Conservation (phyloP, 2,329 filamentous ascomycete genomes). For the Amesomyces nigricolor region DNA sequence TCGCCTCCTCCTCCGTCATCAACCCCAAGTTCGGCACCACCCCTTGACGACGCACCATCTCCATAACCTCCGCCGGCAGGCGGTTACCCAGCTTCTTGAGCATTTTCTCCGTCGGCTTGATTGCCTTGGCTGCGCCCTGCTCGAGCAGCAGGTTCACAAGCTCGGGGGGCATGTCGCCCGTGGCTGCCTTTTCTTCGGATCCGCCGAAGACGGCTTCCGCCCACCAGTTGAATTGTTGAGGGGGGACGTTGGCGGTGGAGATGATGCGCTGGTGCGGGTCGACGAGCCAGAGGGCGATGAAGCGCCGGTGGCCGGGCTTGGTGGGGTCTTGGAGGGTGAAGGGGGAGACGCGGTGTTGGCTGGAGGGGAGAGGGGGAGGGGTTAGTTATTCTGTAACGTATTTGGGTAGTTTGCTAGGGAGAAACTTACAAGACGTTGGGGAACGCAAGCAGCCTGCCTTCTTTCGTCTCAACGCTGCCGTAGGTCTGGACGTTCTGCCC, state of each 20-base stretch:
- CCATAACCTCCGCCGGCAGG: constrained; percentile 28
- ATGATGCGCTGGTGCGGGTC: constrained; percentile 49
- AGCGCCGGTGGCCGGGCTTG: constrained; percentile 49
- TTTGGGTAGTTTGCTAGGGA: too few relatives aligned
- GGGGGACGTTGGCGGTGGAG: constrained; percentile 38
- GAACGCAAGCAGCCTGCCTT: constrained; percentile 43
- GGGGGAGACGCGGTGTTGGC: constrained; percentile 45
- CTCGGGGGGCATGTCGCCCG: constrained; percentile 18
- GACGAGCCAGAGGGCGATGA: constrained; percentile 54
- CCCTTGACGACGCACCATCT: constrained; percentile 21
- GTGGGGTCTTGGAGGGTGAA: constrained; percentile 46
- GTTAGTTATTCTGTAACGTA: neutral
- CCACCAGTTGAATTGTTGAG: constrained; percentile 36
- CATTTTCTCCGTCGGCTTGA: constrained; percentile 1
- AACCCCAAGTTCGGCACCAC: constrained; percentile 17
- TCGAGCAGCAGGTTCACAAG: constrained; percentile 20
- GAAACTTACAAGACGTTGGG: constrained; percentile 28
- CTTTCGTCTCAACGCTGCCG: constrained; percentile 36
- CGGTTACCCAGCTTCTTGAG: constrained; percentile 11
- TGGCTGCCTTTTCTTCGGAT: neutral
- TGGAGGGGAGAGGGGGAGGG: neutral
- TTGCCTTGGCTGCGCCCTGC: constrained; percentile 34
- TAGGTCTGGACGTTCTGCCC: constrained; percentile 35
- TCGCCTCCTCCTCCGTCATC: constrained; percentile 33
- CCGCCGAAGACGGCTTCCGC: constrained; percentile 23